phyloP scores from a whole-genome alignment of 2,329 filamentous ascomycete genomes.

The Celoporthe dispersa region DNA sequence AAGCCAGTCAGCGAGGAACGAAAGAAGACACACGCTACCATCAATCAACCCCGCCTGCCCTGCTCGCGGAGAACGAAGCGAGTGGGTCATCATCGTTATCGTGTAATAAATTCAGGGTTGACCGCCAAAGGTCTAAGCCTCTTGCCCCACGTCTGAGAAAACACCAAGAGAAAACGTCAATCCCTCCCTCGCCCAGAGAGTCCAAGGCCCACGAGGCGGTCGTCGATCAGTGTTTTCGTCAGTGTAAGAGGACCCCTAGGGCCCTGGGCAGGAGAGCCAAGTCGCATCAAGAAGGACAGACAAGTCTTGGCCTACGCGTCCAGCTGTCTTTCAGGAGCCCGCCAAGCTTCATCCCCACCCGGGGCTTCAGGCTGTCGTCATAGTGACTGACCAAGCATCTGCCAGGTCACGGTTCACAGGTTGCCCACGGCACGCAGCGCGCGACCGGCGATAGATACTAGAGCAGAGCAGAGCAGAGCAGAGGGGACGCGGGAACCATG shows the following conservation, averaged over 20 bases:
- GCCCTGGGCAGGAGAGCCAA: background rate
- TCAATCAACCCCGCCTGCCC: background rate
- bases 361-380: constrained; percentile 18
- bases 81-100: background rate
- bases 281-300: background rate
- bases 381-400: constrained; percentile 7
- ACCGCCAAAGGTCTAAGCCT: background rate
- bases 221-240: background rate
- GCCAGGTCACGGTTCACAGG: constrained; percentile 3
- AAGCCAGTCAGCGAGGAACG: background rate
- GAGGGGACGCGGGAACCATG: constrained; percentile 17
- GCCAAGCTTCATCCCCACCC: constrained; percentile 5
- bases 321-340: background rate
- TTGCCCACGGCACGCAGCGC: constrained; percentile 14
- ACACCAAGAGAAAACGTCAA: background rate
- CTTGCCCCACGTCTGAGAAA: background rate
- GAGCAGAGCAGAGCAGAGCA: too few species aligned
- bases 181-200: background rate
- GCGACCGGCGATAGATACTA: background rate
- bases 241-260: background rate
- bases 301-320: background rate
- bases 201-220: background rate
- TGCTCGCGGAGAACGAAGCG: background rate
- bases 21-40: background rate
- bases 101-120: background rate